A percentile compares a stretch with the other conserved stretches of the same genome.
Evolutionary conservation across 2,329 filamentous ascomycete genomes (phyloP).

Genomic region (Escovopsis sp.): DNA sequence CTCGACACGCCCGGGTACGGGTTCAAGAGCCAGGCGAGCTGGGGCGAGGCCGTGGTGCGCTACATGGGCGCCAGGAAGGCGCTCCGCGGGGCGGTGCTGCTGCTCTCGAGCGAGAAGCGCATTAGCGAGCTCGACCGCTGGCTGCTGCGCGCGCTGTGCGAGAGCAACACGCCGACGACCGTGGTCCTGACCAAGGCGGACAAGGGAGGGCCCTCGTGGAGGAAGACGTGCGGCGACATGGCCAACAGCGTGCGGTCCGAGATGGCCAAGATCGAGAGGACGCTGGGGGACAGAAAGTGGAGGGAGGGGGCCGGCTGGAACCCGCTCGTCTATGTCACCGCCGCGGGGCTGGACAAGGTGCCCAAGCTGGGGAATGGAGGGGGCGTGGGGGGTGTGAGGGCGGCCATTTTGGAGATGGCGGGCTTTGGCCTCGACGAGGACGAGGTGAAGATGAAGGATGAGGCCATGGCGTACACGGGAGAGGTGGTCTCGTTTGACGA

Average conservation of each 20-base stretch:
- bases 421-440: slow-evolving; percentile 18
- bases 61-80: slow-evolving; percentile 33
- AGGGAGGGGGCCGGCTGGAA: slow-evolving; percentile 15
- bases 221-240: slow-evolving; percentile 12
- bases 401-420: slow-evolving; percentile 26
- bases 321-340: slow-evolving; percentile 20
- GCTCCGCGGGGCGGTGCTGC: slow-evolving; percentile 36
- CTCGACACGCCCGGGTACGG: slow-evolving; percentile 40
- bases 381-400: slow-evolving; percentile 25
- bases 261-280: slow-evolving; percentile 11
- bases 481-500: slow-evolving; percentile 25
- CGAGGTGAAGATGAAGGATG: slow-evolving; percentile 20
- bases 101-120: slow-evolving; percentile 38
- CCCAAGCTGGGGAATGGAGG: slow-evolving; percentile 19
- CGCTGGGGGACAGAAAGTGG: slow-evolving; percentile 12
- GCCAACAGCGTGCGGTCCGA: slow-evolving; percentile 15
- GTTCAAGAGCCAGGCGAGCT: slow-evolving; percentile 28
- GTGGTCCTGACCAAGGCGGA: slow-evolving; percentile 45
- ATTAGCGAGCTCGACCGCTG: slow-evolving; percentile 32
- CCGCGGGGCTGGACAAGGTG: slow-evolving; percentile 21
- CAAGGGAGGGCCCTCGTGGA: slow-evolving; percentile 24
- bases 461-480: slow-evolving; percentile 21
- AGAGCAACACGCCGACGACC: slow-evolving; percentile 28
- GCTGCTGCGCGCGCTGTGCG: slow-evolving; percentile 31
- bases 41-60: slow-evolving; percentile 37